Evolutionary conservation across 768 basidiomycete genomes (phyloP).

Genomic region (Steccherinum ochraceum): DNA sequence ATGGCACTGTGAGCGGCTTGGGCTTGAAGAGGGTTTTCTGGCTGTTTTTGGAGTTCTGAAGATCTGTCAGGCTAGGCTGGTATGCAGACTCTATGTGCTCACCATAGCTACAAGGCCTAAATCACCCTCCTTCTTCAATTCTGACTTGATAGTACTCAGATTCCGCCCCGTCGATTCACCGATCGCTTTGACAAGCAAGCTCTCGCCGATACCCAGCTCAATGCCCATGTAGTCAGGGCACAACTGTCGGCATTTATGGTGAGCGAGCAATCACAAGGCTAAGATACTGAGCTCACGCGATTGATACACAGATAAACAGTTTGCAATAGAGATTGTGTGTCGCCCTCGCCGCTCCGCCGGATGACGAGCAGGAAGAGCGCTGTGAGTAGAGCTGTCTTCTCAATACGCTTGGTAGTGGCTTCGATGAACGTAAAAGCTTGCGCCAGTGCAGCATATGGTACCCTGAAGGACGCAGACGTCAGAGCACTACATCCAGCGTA

Average conservation of each 20-base stretch:
- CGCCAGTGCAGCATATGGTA: conserved; percentile 91
- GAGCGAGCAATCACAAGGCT: background rate
- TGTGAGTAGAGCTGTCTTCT: conserved; percentile 86
- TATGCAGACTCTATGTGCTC: conserved; percentile 14
- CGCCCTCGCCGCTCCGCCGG: conserved; percentile 70
- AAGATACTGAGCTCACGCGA: conserved; percentile 49
- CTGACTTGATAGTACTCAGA: conserved; percentile 74
- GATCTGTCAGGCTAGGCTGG: background rate
- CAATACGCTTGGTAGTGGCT: conserved; percentile 89
- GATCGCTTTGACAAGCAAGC: conserved; percentile 90
- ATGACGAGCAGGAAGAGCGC: conserved; percentile 88
- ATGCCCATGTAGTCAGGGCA: conserved; percentile 94
- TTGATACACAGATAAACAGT: conserved; percentile 97
- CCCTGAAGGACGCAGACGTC: conserved; percentile 36
- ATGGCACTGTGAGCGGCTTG: conserved; percentile 81
- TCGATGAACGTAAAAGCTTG: conserved; percentile 88
- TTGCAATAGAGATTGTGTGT: conserved; percentile 72
- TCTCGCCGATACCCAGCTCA: conserved; percentile 95
- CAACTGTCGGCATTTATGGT: conserved; percentile 40
- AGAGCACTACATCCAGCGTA: background rate
- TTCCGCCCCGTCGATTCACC: conserved; percentile 92
- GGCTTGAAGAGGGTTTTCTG: conserved; percentile 95
- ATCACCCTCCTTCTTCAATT: conserved; percentile 93
- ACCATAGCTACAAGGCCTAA: conserved; percentile 96
- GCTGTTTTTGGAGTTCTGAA: conserved; percentile 84